phyloP scores from a whole-genome alignment of 352 stramenopile genomes.

The Pythium folliculosum region DNA sequence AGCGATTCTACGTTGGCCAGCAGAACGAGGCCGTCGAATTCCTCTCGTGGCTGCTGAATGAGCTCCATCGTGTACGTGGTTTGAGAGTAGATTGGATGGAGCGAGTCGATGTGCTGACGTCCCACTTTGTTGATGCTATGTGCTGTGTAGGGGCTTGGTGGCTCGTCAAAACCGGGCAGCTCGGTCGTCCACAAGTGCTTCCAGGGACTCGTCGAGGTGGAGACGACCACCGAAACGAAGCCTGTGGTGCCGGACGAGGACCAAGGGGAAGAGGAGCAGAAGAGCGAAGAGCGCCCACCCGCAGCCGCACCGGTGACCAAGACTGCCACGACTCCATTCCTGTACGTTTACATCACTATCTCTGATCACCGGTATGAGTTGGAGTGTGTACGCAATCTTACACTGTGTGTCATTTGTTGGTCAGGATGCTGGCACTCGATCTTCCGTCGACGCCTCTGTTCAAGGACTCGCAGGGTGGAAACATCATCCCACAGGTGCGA shows the following conservation, averaged over 20 bases:
- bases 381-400: not conserved
- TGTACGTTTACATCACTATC: slow-evolving; percentile 40
- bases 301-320: slow-evolving; percentile 27
- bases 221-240: slow-evolving; percentile 75
- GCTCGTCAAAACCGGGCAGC: slow-evolving; percentile 79
- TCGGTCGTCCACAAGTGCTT: slow-evolving; percentile 97
- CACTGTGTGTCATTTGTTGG: not conserved
- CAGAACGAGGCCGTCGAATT: slow-evolving; percentile 96
- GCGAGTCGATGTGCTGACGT: not conserved
- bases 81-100: not conserved
- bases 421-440: slow-evolving; percentile 96
- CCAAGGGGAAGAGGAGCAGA: slow-evolving; percentile 34
- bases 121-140: not conserved
- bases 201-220: slow-evolving; percentile 94
- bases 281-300: slow-evolving; percentile 20
- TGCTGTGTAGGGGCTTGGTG: slow-evolving; percentile 64
- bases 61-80: slow-evolving; percentile 85
- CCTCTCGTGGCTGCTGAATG: slow-evolving; percentile 95
- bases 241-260: slow-evolving; percentile 29
- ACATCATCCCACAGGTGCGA: slow-evolving; percentile 94
- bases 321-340: slow-evolving; percentile 58
- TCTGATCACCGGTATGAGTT: not conserved
- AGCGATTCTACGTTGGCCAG: slow-evolving; percentile 94
- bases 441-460: slow-evolving; percentile 98
- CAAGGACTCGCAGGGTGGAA: slow-evolving; percentile 95